Evolutionary conservation across 352 stramenopile species (phyloP).

Genomic region (Phytophthora colocasiae): DNA sequence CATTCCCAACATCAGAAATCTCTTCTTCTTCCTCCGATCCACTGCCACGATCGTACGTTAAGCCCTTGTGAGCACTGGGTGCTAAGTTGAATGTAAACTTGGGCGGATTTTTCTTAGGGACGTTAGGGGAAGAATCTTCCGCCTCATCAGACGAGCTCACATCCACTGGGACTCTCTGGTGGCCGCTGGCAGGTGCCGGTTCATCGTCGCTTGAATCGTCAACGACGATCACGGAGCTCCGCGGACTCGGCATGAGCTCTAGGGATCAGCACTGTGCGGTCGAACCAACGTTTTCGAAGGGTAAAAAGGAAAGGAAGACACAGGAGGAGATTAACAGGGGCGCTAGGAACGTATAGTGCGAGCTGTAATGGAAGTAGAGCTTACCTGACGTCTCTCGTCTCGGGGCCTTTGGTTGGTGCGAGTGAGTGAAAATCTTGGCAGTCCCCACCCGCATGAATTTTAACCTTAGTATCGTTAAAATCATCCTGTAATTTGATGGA

Average conservation of each 20-base stretch:
- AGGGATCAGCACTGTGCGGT: conserved; percentile 12
- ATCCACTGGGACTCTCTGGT: conserved; percentile 14
- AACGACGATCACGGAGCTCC: conserved; percentile 51
- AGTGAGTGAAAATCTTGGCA: not conserved
- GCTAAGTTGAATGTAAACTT: conserved; percentile 7
- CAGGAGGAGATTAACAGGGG: not conserved
- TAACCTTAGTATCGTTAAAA: too few species aligned
- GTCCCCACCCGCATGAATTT: too few species aligned
- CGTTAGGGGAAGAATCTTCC: conserved; percentile 13
- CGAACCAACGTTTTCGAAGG: conserved; percentile 5
- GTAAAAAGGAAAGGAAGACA: conserved; percentile 1
- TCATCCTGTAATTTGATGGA: too few species aligned
- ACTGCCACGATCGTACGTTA: conserved; percentile 8
- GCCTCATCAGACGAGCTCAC: conserved; percentile 34
- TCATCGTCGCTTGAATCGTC: conserved; percentile 64
- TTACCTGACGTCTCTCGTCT: conserved; percentile 20
- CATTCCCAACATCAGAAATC: conserved; percentile 12
- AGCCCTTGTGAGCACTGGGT: conserved; percentile 4
- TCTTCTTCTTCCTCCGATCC: conserved; percentile 6
- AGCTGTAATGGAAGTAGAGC: conserved; percentile 5
- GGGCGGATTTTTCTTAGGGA: conserved; percentile 20
- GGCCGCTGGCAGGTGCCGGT: not conserved
- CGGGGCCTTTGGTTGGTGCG: conserved; percentile 20
- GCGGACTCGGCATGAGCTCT: conserved; percentile 36
- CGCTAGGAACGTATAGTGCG: not conserved